Percentiles rank a stretch among this genome's conserved stretches.
Evolutionary conservation across 371 early-diverging fungal species (phyloP).

Genomic region (Zopfochytrium polystomum): DNA sequence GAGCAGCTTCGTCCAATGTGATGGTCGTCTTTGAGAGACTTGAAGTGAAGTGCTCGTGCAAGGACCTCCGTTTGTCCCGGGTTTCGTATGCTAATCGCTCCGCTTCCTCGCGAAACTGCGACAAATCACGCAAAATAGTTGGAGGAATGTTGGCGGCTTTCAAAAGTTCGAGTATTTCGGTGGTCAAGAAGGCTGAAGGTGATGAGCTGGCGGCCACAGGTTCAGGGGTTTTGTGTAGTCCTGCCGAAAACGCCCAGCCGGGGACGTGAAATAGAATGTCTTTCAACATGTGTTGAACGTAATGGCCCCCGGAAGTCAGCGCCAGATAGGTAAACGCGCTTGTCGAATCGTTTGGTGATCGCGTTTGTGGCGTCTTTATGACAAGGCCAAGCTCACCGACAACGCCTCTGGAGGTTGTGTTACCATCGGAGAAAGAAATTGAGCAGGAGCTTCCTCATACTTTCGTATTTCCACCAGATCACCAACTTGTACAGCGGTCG

Average conservation of each 20-base stretch:
- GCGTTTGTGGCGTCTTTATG: background rate
- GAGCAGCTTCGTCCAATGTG: constrained; percentile 26
- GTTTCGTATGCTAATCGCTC: background rate
- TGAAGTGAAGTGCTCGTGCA: constrained; percentile 11
- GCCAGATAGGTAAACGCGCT: background rate
- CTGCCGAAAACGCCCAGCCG: background rate
- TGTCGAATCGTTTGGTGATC: background rate
- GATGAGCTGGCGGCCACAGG: background rate
- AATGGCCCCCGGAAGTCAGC: background rate
- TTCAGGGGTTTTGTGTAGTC: too few species aligned
- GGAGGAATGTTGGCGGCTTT: background rate
- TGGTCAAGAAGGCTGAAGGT: background rate
- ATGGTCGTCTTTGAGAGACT: background rate
- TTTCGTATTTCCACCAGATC: background rate
- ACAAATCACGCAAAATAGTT: constrained; percentile 1
- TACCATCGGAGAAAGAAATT: background rate
- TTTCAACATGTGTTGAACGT: background rate
- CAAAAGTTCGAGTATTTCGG: background rate
- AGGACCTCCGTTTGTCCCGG: background rate
- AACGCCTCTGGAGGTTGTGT: background rate
- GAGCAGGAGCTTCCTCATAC: background rate
- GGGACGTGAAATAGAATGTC: background rate
- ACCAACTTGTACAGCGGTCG: too few species aligned
- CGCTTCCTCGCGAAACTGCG: constrained; percentile 9
- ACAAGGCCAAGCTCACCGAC: background rate